These are phyloP conservation scores for Calonectria henricotiae DNA, from an alignment of 2,329 filamentous ascomycete genomes.

Conservation along the genomic window DNA sequence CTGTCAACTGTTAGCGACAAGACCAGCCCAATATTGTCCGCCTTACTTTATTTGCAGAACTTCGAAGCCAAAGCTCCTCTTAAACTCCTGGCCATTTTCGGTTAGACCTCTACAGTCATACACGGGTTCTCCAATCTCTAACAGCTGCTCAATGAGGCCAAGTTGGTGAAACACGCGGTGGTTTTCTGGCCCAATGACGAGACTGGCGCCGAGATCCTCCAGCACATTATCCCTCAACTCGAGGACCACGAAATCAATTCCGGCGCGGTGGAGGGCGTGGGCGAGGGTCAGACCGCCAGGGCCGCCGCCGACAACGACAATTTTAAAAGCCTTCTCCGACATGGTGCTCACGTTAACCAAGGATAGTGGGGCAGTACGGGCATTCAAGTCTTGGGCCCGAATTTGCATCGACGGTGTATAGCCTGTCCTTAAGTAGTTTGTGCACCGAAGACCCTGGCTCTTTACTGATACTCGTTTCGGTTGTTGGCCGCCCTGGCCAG, in stretches of 20 bases:
- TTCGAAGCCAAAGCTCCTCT: slow-evolving; percentile 3
- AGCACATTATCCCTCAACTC: slow-evolving; percentile 54
- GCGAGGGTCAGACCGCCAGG: slow-evolving; percentile 53
- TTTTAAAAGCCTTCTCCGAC: slow-evolving; percentile 38
- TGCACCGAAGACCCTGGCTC: not conserved
- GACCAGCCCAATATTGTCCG: not conserved
- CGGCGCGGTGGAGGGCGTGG: slow-evolving; percentile 48
- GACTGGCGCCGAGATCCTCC: slow-evolving; percentile 46
- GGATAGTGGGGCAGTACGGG: not conserved
- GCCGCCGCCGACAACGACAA: slow-evolving; percentile 53
- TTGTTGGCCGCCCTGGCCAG: not conserved
- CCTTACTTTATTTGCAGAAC: slow-evolving; percentile 25
- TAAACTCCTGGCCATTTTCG: slow-evolving; percentile 13
- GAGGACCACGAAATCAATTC: slow-evolving; percentile 61
- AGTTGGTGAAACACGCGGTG: slow-evolving; percentile 37
- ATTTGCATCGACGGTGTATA: not conserved
- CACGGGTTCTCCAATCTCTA: slow-evolving; percentile 12
- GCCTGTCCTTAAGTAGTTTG: slow-evolving; percentile 21
- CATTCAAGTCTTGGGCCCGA: not conserved
- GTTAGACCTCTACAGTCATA: slow-evolving; percentile 14
- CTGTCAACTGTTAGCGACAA: slow-evolving; percentile 18
- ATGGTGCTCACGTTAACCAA: not conserved
- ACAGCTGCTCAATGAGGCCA: slow-evolving; percentile 30
- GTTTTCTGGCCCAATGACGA: slow-evolving; percentile 30
- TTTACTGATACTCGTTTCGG: not conserved